phyloP scores from a whole-genome alignment of 352 stramenopile genomes.

The Chrysophaeum taylorii region DNA sequence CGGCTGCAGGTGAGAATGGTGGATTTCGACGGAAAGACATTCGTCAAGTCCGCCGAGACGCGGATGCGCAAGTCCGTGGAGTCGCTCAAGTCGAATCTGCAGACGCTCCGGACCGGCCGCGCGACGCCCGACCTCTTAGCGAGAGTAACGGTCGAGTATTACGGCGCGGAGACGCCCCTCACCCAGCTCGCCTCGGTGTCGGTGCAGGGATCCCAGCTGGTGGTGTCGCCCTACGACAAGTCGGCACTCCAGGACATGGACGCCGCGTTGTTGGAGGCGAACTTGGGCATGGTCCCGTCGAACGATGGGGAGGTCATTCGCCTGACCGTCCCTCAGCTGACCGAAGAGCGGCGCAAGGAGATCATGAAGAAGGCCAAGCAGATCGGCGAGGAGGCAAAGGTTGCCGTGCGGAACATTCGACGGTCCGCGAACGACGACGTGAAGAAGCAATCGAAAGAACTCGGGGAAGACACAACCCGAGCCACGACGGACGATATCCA shows the following conservation, averaged over 20 bases:
- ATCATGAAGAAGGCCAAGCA: constrained; percentile 64
- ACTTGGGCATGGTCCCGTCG: constrained; percentile 54
- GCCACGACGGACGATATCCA: constrained; percentile 58
- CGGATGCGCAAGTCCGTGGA: constrained; percentile 37
- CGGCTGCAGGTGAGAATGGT: no score
- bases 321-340: constrained; percentile 68
- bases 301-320: constrained; percentile 63
- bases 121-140: constrained; percentile 59
- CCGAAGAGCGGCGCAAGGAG: constrained; percentile 68
- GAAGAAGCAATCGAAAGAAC: constrained; percentile 55
- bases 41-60: no score
- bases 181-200: constrained; percentile 58
- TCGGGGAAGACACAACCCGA: constrained; percentile 56
- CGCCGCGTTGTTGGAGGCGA: constrained; percentile 55
- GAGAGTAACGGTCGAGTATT: constrained; percentile 62
- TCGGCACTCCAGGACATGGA: constrained; percentile 49
- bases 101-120: constrained; percentile 53
- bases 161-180: constrained; percentile 55
- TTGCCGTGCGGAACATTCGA: constrained; percentile 56
- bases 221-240: constrained; percentile 61
- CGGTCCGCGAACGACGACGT: constrained; percentile 58
- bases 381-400: constrained; percentile 58
- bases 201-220: constrained; percentile 47
- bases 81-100: constrained; percentile 34
- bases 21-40: no score